Evolutionary conservation across 495 filamentous ascomycete species (phyloP), one percentile per base, ranked within the genome.

Genomic region (Xylona heveae): DNA sequence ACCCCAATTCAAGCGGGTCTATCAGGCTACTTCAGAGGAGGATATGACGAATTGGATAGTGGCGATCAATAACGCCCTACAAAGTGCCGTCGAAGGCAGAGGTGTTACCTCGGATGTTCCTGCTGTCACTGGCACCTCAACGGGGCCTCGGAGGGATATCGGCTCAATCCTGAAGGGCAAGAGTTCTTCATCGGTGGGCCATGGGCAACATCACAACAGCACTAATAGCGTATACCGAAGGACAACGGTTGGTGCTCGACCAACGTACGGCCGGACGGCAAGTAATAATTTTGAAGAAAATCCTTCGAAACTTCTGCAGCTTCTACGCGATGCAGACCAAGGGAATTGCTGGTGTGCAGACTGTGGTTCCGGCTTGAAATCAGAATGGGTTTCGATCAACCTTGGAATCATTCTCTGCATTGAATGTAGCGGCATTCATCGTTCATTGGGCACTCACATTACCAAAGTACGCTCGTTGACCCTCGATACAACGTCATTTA

Each of bases 381-480:
- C 90, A 12, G 90, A 99, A 50, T 99, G 88, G 88, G 88, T 93
- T 24, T 94, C 85, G 1, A 92, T 99, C 49, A 99, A 99, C 42
- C 65, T 99, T 3, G 90, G 78, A 19, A 91, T 95, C 33, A 72
- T 95, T 19, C 64, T 99, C 10, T 99, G 88, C 54, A 99, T 99
- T 39, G 88, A 99, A 50, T 99, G 88, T 52, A 88, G 82, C 44
- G 88, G 88, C 43, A 93, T 99, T 36, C 88, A 99, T 53, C 74
- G 88, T 15, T 95, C 88, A 6, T 64, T 99, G 2, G 88, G 88
- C 5, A 99, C 88, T 2, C 88, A 99, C 48, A 91, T 99, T 38
- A 90, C 84, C 48, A 99, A 99, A 55, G 70, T 99, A 15, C 74
- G 88, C 20, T 95, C 88, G 3, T 69, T 99, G 18, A 95, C 88